Conservation (phyloP, 2,329 filamentous ascomycete genomes). For the Paraphaeosphaeria sporulosa region DNA sequence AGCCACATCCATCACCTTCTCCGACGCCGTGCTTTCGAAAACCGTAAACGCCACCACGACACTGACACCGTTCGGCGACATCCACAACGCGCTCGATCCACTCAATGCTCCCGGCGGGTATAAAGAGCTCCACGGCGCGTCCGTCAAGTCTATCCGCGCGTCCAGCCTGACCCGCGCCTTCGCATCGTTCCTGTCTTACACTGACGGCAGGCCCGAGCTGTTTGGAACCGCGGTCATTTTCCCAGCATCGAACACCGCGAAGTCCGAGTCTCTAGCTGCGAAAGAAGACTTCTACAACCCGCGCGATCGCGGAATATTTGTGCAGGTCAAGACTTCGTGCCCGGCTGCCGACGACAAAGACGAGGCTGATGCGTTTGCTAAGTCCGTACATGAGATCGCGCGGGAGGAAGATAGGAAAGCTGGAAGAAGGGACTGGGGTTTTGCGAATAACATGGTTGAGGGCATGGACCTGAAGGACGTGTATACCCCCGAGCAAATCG, state of each 20-base stretch:
- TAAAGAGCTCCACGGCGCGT: constrained; percentile 36
- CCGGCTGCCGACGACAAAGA: constrained; percentile 1
- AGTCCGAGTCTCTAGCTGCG: not conserved
- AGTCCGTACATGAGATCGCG: constrained; percentile 1
- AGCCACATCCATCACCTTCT: constrained; percentile 18
- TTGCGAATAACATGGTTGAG: constrained; percentile 22
- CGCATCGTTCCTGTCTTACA: constrained; percentile 30
- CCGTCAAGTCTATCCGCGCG: constrained; percentile 21
- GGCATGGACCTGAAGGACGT: constrained; percentile 17
- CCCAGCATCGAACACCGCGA: constrained; percentile 10
- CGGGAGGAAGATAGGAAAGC: constrained; percentile 15
- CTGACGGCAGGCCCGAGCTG: constrained; percentile 24
- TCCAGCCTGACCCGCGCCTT: constrained; percentile 30
- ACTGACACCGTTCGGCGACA: constrained; percentile 23
- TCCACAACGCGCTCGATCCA: constrained; percentile 30
- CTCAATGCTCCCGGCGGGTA: constrained; percentile 39
- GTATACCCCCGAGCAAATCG: constrained; percentile 17
- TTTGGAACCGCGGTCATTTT: constrained; percentile 20
- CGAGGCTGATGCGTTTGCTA: constrained; percentile 20
- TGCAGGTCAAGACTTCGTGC: constrained; percentile 22
- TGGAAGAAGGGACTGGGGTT: constrained; percentile 11
- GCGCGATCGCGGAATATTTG: constrained; percentile 17
- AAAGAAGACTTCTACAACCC: constrained; percentile 12
- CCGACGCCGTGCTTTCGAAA: constrained; percentile 19
- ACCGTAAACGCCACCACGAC: constrained; percentile 33